phyloP scores from a whole-genome alignment of 148 eudicot genomes.

The Vaccinium corymbosum region DNA sequence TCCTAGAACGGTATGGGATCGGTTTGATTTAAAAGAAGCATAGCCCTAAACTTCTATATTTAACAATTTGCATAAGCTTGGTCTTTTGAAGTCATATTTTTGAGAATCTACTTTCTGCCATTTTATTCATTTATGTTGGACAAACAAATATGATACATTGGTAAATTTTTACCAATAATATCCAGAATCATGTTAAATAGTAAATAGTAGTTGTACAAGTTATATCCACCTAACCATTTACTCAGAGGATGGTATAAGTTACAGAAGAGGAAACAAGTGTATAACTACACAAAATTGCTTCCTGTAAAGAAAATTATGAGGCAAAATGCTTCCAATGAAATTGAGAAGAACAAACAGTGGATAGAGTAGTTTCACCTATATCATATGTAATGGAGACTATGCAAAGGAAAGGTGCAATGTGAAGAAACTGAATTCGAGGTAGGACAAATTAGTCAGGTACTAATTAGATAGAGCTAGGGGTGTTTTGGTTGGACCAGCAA shows the following conservation, averaged over 20 bases:
- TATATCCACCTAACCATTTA: not conserved
- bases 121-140: not conserved
- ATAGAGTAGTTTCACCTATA: not conserved
- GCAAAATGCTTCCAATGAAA: not conserved
- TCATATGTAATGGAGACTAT: not conserved
- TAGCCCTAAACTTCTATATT: not conserved
- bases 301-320: not conserved
- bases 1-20: not conserved
- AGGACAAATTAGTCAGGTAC: not conserved
- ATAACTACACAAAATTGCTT: not conserved
- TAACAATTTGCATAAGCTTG: slow-evolving; percentile 3
- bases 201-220: not conserved
- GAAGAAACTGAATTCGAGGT: not conserved
- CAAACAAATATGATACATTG: not conserved
- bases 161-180: not conserved
- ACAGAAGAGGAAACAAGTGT: not conserved
- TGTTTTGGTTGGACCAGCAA: not conserved
- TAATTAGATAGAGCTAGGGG: not conserved
- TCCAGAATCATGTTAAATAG: not conserved
- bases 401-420: not conserved
- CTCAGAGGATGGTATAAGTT: not conserved
- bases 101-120: not conserved
- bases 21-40: not conserved
- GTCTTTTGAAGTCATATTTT: not conserved
- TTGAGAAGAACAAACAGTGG: not conserved